These are phyloP conservation scores for Ramularia endophylla DNA, from an alignment of 2,329 filamentous ascomycete genomes.

Conservation along the genomic window DNA sequence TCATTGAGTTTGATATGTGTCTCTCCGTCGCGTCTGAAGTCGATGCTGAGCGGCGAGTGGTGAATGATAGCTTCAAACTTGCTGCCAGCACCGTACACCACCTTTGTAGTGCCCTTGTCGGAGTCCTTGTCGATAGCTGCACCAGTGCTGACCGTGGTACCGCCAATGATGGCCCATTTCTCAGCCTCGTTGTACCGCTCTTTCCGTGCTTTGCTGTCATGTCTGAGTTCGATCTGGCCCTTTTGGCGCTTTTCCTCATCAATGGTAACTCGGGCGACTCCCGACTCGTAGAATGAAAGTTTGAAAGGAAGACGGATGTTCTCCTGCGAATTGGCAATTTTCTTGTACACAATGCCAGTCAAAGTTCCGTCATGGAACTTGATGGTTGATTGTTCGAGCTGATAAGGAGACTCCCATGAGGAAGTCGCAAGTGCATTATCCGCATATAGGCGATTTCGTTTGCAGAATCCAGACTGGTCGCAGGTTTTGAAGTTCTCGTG, in stretches of 20 bases:
- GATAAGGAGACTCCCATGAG: slow-evolving; percentile 76
- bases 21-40: slow-evolving; percentile 77
- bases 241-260: slow-evolving; percentile 89
- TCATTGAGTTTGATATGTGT: slow-evolving; percentile 86
- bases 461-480: slow-evolving; percentile 93
- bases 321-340: slow-evolving; percentile 57
- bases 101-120: slow-evolving; percentile 60
- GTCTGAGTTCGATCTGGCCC: slow-evolving; percentile 79
- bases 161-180: slow-evolving; percentile 80
- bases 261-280: slow-evolving; percentile 76
- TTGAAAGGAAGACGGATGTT: slow-evolving; percentile 75
- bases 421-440: slow-evolving; percentile 64
- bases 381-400: slow-evolving; percentile 64
- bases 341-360: slow-evolving; percentile 76
- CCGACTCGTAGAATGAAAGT: slow-evolving; percentile 83
- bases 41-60: slow-evolving; percentile 74
- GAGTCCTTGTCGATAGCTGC: slow-evolving; percentile 63
- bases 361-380: slow-evolving; percentile 75
- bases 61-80: slow-evolving; percentile 78
- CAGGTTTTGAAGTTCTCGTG: slow-evolving; percentile 98
- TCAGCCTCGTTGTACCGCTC: slow-evolving; percentile 91
- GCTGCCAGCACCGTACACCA: slow-evolving; percentile 71
- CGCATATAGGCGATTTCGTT: slow-evolving; percentile 84
- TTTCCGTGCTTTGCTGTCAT: slow-evolving; percentile 78
- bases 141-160: slow-evolving; percentile 63